Percentiles rank a stretch among this genome's conserved stretches.
These are phyloP conservation scores for Lichina pygmaea DNA, from an alignment of 495 filamentous ascomycete species.

Conservation along the genomic window DNA sequence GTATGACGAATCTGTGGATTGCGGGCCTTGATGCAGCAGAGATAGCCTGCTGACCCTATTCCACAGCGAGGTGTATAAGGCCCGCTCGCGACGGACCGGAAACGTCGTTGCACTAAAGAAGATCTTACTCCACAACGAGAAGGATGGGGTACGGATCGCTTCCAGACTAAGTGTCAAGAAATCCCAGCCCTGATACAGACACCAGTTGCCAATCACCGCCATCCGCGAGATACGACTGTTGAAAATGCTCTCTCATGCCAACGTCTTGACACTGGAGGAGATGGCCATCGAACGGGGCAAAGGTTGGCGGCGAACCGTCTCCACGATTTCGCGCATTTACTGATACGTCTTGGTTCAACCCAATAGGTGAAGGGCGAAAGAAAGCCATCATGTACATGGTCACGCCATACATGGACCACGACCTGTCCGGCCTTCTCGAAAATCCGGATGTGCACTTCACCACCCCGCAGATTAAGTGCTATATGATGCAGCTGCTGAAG, in stretches of 20 bases:
- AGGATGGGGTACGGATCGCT: slow-evolving; percentile 35
- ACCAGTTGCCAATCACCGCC: slow-evolving; percentile 50
- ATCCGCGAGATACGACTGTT: slow-evolving; percentile 82
- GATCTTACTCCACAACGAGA: slow-evolving; percentile 69
- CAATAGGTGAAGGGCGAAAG: slow-evolving; percentile 39
- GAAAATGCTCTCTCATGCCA: slow-evolving; percentile 75
- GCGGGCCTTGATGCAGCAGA: not conserved
- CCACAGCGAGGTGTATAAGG: slow-evolving; percentile 69
- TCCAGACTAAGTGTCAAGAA: not conserved
- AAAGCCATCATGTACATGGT: slow-evolving; percentile 94
- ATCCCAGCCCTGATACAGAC: slow-evolving; percentile 4
- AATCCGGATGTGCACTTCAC: slow-evolving; percentile 74
- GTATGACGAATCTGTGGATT: slow-evolving; percentile 16
- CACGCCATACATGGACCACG: slow-evolving; percentile 95
- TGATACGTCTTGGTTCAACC: slow-evolving; percentile 1
- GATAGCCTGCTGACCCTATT: not conserved
- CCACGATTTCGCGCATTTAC: not conserved
- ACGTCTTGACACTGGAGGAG: slow-evolving; percentile 69
- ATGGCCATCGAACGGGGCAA: slow-evolving; percentile 78
- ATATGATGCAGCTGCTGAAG: slow-evolving; percentile 80
- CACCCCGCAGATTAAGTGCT: slow-evolving; percentile 87
- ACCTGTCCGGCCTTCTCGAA: slow-evolving; percentile 82
- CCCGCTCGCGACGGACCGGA: slow-evolving; percentile 44
- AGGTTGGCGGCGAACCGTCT: slow-evolving; percentile 12
- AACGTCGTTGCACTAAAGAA: slow-evolving; percentile 77